Evolutionary conservation across 306 rosid genomes (phyloP).

Genomic region (Quercus glauca): DNA sequence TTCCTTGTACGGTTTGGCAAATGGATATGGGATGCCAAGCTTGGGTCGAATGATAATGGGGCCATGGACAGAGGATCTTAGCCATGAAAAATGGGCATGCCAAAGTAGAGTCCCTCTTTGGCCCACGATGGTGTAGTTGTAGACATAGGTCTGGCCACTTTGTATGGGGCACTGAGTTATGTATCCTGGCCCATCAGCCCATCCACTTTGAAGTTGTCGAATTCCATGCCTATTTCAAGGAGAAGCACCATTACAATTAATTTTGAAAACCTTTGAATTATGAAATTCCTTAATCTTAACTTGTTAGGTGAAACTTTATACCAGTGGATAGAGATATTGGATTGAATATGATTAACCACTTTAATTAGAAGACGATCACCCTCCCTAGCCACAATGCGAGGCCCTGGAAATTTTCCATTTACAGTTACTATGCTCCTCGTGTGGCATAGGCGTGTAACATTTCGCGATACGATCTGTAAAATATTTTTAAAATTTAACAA

Average conservation of each 20-base stretch:
- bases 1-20: slow-evolving; percentile 18
- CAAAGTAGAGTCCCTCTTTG: slow-evolving; percentile 21
- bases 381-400: slow-evolving; percentile 9
- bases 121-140: slow-evolving; percentile 5
- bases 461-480: background rate
- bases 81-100: slow-evolving; percentile 27
- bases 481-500: background rate
- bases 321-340: slow-evolving; percentile 8
- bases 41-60: slow-evolving; percentile 5
- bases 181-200: slow-evolving; percentile 1
- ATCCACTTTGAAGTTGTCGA: background rate
- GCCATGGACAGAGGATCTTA: background rate
- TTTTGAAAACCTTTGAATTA: background rate
- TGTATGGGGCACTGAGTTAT: slow-evolving; percentile 6
- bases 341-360: background rate
- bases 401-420: slow-evolving; percentile 8
- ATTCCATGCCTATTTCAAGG: background rate
- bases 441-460: slow-evolving; percentile 11
- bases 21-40: background rate
- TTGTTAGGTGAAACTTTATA: background rate
- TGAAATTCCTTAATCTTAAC: background rate
- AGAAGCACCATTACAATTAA: background rate
- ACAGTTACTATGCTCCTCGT: slow-evolving; percentile 9
- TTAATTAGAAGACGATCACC: slow-evolving; percentile 7
- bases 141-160: background rate